Evolutionary conservation across 805 yeast species (phyloP).

Genomic region (Dipodascus geniculatus): DNA sequence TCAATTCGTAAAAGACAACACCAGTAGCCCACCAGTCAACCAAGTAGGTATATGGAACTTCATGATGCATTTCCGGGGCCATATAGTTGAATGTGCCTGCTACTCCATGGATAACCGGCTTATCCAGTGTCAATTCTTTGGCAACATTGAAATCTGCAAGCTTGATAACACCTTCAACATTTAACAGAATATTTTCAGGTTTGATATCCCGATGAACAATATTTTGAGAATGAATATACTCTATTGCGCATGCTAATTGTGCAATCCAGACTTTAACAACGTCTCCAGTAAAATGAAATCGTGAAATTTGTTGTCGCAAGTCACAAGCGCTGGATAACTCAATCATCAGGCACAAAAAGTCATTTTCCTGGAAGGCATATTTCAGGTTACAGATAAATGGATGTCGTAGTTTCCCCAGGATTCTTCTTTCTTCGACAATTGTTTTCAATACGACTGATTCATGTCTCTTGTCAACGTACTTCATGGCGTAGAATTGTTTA

Average conservation of each 20-base stretch:
- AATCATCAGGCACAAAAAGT: constrained; percentile 17
- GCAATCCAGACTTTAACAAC: constrained; percentile 19
- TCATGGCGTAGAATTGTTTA: constrained; percentile 17
- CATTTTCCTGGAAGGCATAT: constrained; percentile 20
- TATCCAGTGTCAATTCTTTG: constrained; percentile 10
- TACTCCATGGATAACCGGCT: constrained; percentile 11
- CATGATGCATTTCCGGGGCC: constrained; percentile 21
- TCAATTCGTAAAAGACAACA: constrained; percentile 22
- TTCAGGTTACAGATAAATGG: constrained; percentile 20
- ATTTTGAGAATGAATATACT: constrained; percentile 42
- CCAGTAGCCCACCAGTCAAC: constrained; percentile 27
- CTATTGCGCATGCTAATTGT: constrained; percentile 21
- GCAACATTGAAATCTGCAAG: constrained; percentile 42
- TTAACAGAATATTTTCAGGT: constrained; percentile 81
- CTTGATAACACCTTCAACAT: constrained; percentile 52
- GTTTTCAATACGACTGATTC: constrained; percentile 9
- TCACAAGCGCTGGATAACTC: constrained; percentile 24
- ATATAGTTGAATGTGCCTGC: constrained; percentile 20
- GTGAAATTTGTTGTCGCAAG: constrained; percentile 17
- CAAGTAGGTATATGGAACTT: constrained; percentile 15
- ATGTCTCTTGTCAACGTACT: constrained; percentile 18
- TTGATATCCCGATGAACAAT: constrained; percentile 84
- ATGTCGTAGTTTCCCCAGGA: constrained; percentile 17
- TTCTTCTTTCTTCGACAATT: constrained; percentile 17
- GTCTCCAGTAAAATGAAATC: constrained; percentile 16